Evolutionary conservation across 768 basidiomycete species (phyloP).

Genomic region (Mycena indigotica): DNA sequence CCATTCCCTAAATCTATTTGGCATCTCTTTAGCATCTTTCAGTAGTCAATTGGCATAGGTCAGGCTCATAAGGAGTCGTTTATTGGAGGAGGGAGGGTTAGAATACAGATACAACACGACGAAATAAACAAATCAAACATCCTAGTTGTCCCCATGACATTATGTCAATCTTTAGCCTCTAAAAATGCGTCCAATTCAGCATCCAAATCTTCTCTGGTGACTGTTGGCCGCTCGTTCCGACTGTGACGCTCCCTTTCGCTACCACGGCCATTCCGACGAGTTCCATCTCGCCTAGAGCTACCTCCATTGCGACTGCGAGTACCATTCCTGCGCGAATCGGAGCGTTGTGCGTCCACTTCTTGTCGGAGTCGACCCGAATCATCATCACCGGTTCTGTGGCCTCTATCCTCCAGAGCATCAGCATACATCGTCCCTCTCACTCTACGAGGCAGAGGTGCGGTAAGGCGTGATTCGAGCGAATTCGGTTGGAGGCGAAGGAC

Average conservation of each 20-base stretch:
- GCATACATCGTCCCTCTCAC: conserved; percentile 31
- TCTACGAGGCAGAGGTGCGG: conserved; percentile 48
- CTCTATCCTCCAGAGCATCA: conserved; percentile 23
- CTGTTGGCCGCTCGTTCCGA: conserved; percentile 44
- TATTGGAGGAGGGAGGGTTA: too few relatives aligned
- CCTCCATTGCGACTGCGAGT: conserved; percentile 18
- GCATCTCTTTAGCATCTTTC: too few relatives aligned
- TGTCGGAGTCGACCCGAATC: conserved; percentile 13
- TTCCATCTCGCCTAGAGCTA: conserved; percentile 27
- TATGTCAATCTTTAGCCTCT: conserved; percentile 50
- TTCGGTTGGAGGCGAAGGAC: conserved; percentile 41
- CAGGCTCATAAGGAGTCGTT: too few relatives aligned
- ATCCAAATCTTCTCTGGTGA: conserved; percentile 76
- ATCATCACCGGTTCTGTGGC: conserved; percentile 21
- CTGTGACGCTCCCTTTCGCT: conserved; percentile 32
- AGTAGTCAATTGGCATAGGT: too few relatives aligned
- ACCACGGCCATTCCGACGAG: conserved; percentile 29
- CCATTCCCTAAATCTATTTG: too few relatives aligned
- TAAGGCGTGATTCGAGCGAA: conserved; percentile 48
- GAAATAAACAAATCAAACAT: conserved; percentile 5
- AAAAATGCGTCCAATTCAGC: conserved; percentile 83
- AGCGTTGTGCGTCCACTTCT: not conserved
- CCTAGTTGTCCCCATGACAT: too few relatives aligned
- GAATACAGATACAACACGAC: not conserved
- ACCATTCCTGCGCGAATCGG: conserved; percentile 13